Base-by-base conservation (phyloP, 345 rosid species). In the Ceriops decandra region DNA sequence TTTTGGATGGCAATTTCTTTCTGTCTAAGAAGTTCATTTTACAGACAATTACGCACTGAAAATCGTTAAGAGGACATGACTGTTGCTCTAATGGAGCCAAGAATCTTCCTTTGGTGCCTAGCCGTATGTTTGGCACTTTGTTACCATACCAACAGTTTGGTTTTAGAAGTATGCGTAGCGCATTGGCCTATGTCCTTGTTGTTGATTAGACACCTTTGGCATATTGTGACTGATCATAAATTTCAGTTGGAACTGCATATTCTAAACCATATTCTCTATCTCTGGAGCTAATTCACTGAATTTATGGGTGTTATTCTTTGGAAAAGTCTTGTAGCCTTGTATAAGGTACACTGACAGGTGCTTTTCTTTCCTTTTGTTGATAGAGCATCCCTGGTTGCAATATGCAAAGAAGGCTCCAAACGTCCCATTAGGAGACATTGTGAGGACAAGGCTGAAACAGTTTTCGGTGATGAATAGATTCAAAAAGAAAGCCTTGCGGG, bases 391-490 rank as follows among this genome's bases (percentile, higher is more conserved):
- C 20, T 95, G 99, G 99, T 62, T 91, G 78, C 97, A 88, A 71
- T 87, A 95, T 79, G 84, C 90, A 56, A 95, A 89, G 88, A 95
- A 95, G 76, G 99, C 99, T 74, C 82, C 97, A 16, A 95, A 91
- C 84, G 99, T 95, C 63, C 97, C 96, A 36, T 84, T 95, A 51
- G 99, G 99, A 57, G 99, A 95, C 76, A 85, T 89, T 21, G 97
- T 95, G 65, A 89, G 97, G 83, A 69, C 99, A 49, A 85, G 99
- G 74, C 88, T 95, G 62, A 95, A 81, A 81, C 99, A 95, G 79
- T 95, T 95, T 73, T 91, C 97, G 26, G 70, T 91, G 77, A 95
- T 95, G 99, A 95, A 91, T 73, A 91, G 95, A 75, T 89, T 95
- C 72, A 95, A 95, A 77, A 95, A 91, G 92, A 95, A 72, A 69